Percentiles rank a stretch among this genome's conserved stretches.
Conservation (phyloP, 495 filamentous ascomycete species). For the Aspergillus funiculosus region DNA sequence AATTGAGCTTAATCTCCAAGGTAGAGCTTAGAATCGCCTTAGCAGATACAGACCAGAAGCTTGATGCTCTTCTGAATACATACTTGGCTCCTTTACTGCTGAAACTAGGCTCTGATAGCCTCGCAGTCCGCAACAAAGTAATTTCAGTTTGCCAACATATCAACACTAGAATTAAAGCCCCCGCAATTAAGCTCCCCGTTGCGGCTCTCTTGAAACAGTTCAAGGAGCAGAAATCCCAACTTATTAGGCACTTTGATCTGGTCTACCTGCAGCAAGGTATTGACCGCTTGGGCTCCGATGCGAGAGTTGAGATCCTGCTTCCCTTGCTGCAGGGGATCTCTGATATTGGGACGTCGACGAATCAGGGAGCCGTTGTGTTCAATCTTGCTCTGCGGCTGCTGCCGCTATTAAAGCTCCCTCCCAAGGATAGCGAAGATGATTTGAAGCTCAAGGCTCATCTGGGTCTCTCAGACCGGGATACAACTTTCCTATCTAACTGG, state of each 20-base stretch:
- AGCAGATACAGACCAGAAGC: conserved; percentile 72
- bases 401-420: conserved; percentile 62
- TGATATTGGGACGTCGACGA: conserved; percentile 53
- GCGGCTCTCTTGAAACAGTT: conserved; percentile 79
- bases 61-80: conserved; percentile 66
- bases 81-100: conserved; percentile 79
- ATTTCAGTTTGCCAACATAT: conserved; percentile 69
- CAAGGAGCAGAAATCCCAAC: conserved; percentile 64
- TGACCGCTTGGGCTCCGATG: conserved; percentile 55
- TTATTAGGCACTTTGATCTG: conserved; percentile 84
- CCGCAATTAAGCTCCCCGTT: conserved; percentile 77
- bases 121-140: conserved; percentile 78
- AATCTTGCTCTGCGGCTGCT: conserved; percentile 76
- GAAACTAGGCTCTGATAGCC: conserved; percentile 75
- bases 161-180: conserved; percentile 63
- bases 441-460: conserved; percentile 56
- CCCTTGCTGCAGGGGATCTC: conserved; percentile 66
- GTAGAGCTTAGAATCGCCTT: conserved; percentile 88
- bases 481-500: conserved; percentile 68
- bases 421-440: conserved; percentile 74
- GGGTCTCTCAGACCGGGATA: conserved; percentile 64
- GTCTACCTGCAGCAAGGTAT: conserved; percentile 85
- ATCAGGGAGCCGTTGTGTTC: conserved; percentile 69
- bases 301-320: conserved; percentile 65
- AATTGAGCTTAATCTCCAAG: conserved; percentile 82